Base-by-base conservation (phyloP, 768 basidiomycete species). In the Tylopilus intermedius region DNA sequence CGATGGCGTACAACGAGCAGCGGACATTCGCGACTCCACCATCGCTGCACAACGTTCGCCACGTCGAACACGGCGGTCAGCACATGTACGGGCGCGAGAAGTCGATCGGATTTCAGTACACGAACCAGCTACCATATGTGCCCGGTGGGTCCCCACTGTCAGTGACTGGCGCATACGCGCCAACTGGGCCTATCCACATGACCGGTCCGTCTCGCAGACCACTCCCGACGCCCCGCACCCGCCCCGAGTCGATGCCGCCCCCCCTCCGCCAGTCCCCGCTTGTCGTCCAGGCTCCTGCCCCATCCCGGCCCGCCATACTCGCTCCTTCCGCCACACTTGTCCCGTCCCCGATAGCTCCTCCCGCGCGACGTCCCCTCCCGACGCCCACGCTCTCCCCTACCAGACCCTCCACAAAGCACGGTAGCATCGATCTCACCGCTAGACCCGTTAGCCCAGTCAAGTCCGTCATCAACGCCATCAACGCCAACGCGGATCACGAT, bases 241-340 rank as follows among this genome's bases (percentile, higher is more conserved):
- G 63, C 30, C 69, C 63, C 15, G 64, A 66, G 49, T 59, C 61
- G 18, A 56, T 69, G 54, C 59, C 66, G 35, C 58, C 59, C 0
- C 55, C 58, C 0, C 45, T 21, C 33, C 66, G 62, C 43, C 57
- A 54, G 14, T 0, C 37, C 21, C 62, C 50, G 41, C 64, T 56
- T 56, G 49, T 56, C 64, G 58, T 68, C 3, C 67, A 68, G 18
- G 60, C 67, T 3, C 67, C 67, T 38, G 67, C 67, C 1, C 67
- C 67, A 4, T 68, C 65, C 24, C 58, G 68, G 13, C 67, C 67
- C 38, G 64, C 54, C 48, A 65, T 70, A 13, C 62, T 70, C 26
- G 42, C 66, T 0, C 52, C 56, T 26, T 45, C 62, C 24, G 59
- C 62, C n/a, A 54, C 66, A 21, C 46, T 65, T 30, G 24, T 53